Percentiles rank a stretch among this genome's conserved stretches.
These are phyloP conservation scores for Pichia kluyveri DNA, from an alignment of 805 yeast species.

Conservation along the genomic window DNA sequence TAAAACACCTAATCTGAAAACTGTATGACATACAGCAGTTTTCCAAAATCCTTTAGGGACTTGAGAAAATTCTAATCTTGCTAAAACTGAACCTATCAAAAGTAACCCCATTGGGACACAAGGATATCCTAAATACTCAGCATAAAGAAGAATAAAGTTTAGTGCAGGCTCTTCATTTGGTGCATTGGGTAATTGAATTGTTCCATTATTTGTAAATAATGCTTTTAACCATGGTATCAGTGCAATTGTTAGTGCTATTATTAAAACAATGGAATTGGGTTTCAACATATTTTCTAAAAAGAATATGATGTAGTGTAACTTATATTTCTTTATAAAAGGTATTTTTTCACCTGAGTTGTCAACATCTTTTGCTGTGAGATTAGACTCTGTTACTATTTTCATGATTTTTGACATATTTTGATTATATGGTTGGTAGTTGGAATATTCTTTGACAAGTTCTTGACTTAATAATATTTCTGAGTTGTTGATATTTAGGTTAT, in stretches of 20 bases:
- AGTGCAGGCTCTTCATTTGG: slow-evolving; percentile 49
- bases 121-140: slow-evolving; percentile 41
- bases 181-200: slow-evolving; percentile 24
- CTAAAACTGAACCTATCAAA: slow-evolving; percentile 44
- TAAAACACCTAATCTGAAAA: slow-evolving; percentile 33
- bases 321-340: slow-evolving; percentile 22
- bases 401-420: slow-evolving; percentile 19
- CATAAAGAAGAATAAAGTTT: slow-evolving; percentile 41
- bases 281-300: slow-evolving; percentile 36
- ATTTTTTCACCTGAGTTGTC: slow-evolving; percentile 15
- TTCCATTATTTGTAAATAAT: slow-evolving; percentile 29
- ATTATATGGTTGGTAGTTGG: slow-evolving; percentile 27
- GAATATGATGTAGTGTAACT: slow-evolving; percentile 23
- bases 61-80: slow-evolving; percentile 36
- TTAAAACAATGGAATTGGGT: slow-evolving; percentile 40
- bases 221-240: slow-evolving; percentile 49
- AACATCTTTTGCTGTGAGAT: slow-evolving; percentile 8
- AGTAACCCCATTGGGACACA: slow-evolving; percentile 48
- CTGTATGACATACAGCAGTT: slow-evolving; percentile 36
- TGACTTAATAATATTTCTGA: slow-evolving; percentile 16
- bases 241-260: slow-evolving; percentile 37
- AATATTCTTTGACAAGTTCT: slow-evolving; percentile 27
- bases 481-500: no score
- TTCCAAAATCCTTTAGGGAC: slow-evolving; percentile 51
- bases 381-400: slow-evolving; percentile 27